A percentile compares a stretch with the other conserved stretches of the same genome.
Conservation (phyloP, 768 basidiomycete species). For the Termitomyces sp. region DNA sequence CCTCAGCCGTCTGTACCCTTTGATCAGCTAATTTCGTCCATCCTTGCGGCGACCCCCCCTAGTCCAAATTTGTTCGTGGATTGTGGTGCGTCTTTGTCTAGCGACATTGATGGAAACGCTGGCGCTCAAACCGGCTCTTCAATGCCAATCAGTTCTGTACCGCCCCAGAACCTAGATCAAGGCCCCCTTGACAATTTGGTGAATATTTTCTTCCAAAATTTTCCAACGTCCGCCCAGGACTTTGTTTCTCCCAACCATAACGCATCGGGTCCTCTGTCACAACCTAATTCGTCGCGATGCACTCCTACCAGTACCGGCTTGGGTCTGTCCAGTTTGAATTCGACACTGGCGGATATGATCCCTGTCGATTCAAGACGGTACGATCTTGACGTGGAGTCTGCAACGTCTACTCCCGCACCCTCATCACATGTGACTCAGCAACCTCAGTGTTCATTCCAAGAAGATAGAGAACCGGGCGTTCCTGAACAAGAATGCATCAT, state of each 20-base stretch:
- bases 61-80: slow-evolving; percentile 1
- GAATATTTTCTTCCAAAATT: slow-evolving; percentile 42
- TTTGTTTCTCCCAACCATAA: slow-evolving; percentile 14
- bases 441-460: background rate
- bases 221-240: slow-evolving; percentile 31
- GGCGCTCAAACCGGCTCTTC: slow-evolving; percentile 3
- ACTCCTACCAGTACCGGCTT: slow-evolving; percentile 5
- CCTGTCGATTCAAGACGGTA: slow-evolving; percentile 2
- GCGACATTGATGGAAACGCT: background rate
- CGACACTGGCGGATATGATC: background rate
- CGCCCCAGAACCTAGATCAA: slow-evolving; percentile 26
- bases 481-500: slow-evolving; percentile 17
- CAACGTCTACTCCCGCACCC: background rate
- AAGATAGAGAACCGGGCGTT: background rate
- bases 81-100: background rate
- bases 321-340: slow-evolving; percentile 14
- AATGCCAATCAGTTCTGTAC: background rate
- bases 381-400: slow-evolving; percentile 5
- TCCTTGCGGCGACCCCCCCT: slow-evolving; percentile 27
- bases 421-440: background rate
- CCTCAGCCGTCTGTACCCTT: slow-evolving; percentile 24
- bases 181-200: slow-evolving; percentile 46
- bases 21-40: slow-evolving; percentile 34
- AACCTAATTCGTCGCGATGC: slow-evolving; percentile 5
- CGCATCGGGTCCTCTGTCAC: background rate